Percentiles rank a stretch among this genome's conserved stretches.
phyloP scores from a whole-genome alignment of 495 filamentous ascomycete genomes.

The Penicillium soppii region DNA sequence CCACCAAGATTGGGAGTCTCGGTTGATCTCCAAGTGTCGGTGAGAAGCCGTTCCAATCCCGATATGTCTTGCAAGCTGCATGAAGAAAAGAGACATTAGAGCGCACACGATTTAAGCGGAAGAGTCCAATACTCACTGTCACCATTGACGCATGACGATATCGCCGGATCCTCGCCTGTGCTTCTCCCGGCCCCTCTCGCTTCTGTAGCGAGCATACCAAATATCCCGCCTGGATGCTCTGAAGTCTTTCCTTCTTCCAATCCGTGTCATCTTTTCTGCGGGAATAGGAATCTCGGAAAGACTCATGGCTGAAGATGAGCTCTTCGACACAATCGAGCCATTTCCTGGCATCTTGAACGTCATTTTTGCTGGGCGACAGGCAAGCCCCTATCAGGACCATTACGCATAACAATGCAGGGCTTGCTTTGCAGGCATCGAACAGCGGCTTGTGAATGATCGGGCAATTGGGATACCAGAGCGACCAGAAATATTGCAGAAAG shows the following conservation, averaged over 20 bases:
- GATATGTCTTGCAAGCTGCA: conserved; percentile 19
- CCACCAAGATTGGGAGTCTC: conserved; percentile 19
- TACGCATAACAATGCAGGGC: conserved; percentile 13
- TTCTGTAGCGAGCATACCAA: conserved; percentile 26
- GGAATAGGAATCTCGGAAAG: conserved; percentile 8
- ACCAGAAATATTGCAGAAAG: conserved; percentile 26
- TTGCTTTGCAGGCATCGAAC: conserved; percentile 13
- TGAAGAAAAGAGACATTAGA: too few species aligned
- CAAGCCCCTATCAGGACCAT: conserved; percentile 26
- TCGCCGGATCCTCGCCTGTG: conserved; percentile 19
- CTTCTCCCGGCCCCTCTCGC: conserved; percentile 19
- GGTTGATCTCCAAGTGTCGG: not conserved
- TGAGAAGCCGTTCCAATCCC: conserved; percentile 18
- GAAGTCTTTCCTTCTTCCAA: conserved; percentile 15
- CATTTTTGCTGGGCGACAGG: conserved; percentile 15
- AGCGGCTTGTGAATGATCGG: conserved; percentile 23
- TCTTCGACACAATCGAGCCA: conserved; percentile 22
- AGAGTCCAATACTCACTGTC: conserved; percentile 10
- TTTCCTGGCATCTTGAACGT: conserved; percentile 2
- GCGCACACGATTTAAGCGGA: too few species aligned
- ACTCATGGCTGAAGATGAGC: conserved; percentile 13
- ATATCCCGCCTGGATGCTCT: conserved; percentile 23
- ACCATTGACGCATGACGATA: conserved; percentile 27
- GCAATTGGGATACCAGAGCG: conserved; percentile 25
- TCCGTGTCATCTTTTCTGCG: not conserved